A percentile compares a stretch with the other conserved stretches of the same genome.
Evolutionary conservation across 164 flowering plant species (phyloP).

Genomic region (Chimonanthus praecox): DNA sequence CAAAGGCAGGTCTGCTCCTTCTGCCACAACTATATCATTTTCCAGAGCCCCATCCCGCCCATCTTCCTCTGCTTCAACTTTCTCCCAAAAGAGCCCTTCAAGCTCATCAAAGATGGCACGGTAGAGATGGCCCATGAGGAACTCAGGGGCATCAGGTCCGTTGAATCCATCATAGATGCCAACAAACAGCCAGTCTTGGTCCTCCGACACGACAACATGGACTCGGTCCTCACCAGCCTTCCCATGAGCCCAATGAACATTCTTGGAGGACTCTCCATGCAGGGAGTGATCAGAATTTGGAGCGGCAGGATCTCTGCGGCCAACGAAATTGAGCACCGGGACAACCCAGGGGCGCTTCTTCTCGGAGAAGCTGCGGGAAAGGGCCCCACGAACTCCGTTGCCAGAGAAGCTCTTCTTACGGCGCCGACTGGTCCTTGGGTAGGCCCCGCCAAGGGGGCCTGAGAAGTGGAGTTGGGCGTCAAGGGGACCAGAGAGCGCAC

Average conservation of each 20-base stretch:
- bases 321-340: conserved; percentile 67
- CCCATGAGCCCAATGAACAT: conserved; percentile 97
- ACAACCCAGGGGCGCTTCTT: conserved; percentile 91
- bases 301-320: conserved; percentile 30
- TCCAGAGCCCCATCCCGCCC: not conserved
- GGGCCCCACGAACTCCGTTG: conserved; percentile 42
- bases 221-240: conserved; percentile 99
- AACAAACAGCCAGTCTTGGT: conserved; percentile 92
- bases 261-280: conserved; percentile 24
- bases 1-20: not conserved
- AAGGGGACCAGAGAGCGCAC: conserved; percentile 84
- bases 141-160: conserved; percentile 98
- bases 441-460: conserved; percentile 72
- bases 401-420: conserved; percentile 55
- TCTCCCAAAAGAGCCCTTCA: conserved; percentile 91
- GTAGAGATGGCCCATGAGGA: conserved; percentile 89
- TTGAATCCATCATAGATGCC: conserved; percentile 99
- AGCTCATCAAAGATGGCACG: conserved; percentile 78
- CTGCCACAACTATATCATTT: conserved; percentile 2
- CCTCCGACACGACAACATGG: conserved; percentile 95
- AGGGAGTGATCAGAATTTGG: not conserved
- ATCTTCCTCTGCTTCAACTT: conserved; percentile 27
- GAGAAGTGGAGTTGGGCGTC: conserved; percentile 67
- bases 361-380: conserved; percentile 58
- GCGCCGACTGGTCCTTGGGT: conserved; percentile 34